These are phyloP conservation scores for Nemania diffusa DNA, from an alignment of 2,329 filamentous ascomycete species.

Conservation along the genomic window DNA sequence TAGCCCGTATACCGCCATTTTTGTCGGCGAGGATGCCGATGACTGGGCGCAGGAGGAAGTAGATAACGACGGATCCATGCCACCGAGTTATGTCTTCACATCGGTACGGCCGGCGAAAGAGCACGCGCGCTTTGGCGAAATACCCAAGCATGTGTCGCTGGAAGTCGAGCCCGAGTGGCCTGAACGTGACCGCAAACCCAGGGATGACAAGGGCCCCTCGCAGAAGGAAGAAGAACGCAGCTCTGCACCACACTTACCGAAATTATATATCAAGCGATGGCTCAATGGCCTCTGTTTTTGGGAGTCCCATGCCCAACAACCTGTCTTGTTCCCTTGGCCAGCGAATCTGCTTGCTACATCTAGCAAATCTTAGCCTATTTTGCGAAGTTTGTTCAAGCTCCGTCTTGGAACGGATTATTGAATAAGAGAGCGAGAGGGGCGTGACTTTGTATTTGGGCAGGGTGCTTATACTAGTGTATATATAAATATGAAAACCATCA, in stretches of 20 bases:
- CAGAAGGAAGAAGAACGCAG: not conserved
- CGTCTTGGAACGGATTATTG: not conserved
- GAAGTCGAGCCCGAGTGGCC: slow-evolving; percentile 45
- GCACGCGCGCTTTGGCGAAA: slow-evolving; percentile 24
- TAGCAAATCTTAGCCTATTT: slow-evolving; percentile 2
- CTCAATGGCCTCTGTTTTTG: slow-evolving; percentile 47
- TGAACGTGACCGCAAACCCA: not conserved
- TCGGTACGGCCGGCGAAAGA: slow-evolving; percentile 32
- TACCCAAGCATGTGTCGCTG: slow-evolving; percentile 45
- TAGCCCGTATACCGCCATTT: slow-evolving; percentile 41
- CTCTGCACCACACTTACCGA: slow-evolving; percentile 27
- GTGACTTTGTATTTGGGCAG: not conserved
- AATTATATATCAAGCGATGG: slow-evolving; percentile 46
- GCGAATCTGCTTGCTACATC: slow-evolving; percentile 37
- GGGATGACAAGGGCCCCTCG: not conserved
- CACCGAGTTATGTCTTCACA: slow-evolving; percentile 42
- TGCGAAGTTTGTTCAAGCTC: not conserved
- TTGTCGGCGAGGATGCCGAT: slow-evolving; percentile 40
- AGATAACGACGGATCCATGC: slow-evolving; percentile 13
- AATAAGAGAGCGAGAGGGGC: not conserved
- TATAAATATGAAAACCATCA: not conserved
- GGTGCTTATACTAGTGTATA: not conserved
- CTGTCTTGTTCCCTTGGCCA: slow-evolving; percentile 47
- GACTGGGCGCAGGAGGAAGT: slow-evolving; percentile 32
- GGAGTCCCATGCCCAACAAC: slow-evolving; percentile 25